These are phyloP conservation scores for Buxus sempervirens DNA, from an alignment of 164 flowering plant species.

Conservation along the genomic window DNA sequence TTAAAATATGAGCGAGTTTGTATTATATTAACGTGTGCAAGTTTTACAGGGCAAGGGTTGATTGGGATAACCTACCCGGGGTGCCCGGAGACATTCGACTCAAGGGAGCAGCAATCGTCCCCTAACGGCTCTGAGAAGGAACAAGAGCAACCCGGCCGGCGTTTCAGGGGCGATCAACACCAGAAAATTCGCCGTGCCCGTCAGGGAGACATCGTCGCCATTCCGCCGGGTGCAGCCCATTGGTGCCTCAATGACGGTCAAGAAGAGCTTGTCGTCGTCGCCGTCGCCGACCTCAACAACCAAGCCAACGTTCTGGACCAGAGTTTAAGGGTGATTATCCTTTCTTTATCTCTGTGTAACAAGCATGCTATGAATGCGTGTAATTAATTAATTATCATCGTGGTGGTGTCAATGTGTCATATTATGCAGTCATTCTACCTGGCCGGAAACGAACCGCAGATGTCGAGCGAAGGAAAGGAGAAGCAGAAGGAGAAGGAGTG, in stretches of 20 bases:
- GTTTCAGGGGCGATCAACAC: slow-evolving; percentile 37
- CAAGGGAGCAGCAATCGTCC: slow-evolving; percentile 1
- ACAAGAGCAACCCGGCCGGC: slow-evolving; percentile 1
- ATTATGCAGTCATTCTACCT: slow-evolving; percentile 31
- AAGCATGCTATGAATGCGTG: too few species aligned
- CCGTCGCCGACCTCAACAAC: slow-evolving; percentile 46
- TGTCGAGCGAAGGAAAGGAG: slow-evolving; percentile 2
- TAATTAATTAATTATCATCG: too few species aligned
- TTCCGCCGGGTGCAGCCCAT: slow-evolving; percentile 57
- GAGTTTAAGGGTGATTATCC: slow-evolving; percentile 32
- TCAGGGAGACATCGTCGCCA: slow-evolving; percentile 53
- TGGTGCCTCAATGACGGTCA: slow-evolving; percentile 58
- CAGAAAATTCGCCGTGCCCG: slow-evolving; percentile 49
- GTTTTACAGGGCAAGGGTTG: slow-evolving; percentile 34
- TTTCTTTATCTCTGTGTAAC: too few species aligned
- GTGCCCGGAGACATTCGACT: slow-evolving; percentile 38
- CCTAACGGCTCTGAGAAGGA: not conserved
- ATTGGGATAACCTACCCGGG: slow-evolving; percentile 35
- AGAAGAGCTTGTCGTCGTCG: slow-evolving; percentile 35
- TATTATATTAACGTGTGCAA: too few species aligned
- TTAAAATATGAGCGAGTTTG: not conserved
- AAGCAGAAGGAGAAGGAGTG: slow-evolving; percentile 3
- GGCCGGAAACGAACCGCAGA: slow-evolving; percentile 27
- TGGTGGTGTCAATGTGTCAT: too few species aligned
- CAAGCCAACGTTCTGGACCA: slow-evolving; percentile 60